These are phyloP conservation scores for Isoetes engelmannii DNA, from an alignment of 83 land plant species.

Conservation along the genomic window DNA sequence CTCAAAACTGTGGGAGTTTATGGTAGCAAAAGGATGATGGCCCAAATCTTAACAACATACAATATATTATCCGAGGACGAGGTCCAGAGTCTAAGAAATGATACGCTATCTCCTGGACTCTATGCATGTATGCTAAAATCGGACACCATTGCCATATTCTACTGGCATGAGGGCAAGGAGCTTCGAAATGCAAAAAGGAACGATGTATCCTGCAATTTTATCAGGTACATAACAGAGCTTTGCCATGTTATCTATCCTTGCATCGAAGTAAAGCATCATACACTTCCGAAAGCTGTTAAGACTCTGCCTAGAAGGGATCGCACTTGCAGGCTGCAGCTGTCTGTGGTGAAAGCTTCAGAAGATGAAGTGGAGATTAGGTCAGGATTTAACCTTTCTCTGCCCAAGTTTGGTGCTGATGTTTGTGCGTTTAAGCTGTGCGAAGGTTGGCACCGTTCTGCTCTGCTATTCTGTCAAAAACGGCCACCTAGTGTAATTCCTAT, in stretches of 20 bases:
- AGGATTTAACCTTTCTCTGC: background rate
- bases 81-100: background rate
- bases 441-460: background rate
- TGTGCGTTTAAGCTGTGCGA: background rate
- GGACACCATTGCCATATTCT: background rate
- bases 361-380: background rate
- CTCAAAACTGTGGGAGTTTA: background rate
- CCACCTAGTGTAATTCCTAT: background rate
- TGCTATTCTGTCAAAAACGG: background rate
- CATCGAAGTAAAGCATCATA: background rate
- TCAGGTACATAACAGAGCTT: no score
- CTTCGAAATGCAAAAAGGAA: no score
- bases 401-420: background rate
- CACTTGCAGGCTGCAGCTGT: background rate
- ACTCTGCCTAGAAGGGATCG: background rate
- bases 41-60: background rate
- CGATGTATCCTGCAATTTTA: no score
- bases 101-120: background rate
- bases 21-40: background rate
- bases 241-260: background rate
- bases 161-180: background rate
- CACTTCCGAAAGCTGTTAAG: background rate
- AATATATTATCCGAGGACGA: background rate
- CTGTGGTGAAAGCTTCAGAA: background rate
- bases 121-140: background rate